A percentile compares a stretch with the other conserved stretches of the same genome.
These are phyloP conservation scores for Suhomyces faveliae DNA, from an alignment of 805 yeast genomes.

Conservation along the genomic window DNA sequence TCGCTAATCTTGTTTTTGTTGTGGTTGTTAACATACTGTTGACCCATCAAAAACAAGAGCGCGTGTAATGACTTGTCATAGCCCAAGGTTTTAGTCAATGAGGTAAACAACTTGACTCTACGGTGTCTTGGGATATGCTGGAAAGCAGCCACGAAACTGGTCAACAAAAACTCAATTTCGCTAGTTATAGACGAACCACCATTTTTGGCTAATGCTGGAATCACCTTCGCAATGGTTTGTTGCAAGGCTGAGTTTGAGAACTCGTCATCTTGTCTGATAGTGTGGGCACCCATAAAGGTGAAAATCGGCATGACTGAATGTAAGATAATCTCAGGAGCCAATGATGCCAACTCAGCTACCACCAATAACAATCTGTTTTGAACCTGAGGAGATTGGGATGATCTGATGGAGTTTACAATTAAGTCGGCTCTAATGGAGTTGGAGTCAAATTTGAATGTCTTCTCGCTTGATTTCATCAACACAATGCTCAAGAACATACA, in stretches of 20 bases:
- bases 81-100: slow-evolving; percentile 75
- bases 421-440: slow-evolving; percentile 82
- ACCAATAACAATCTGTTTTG: slow-evolving; percentile 86
- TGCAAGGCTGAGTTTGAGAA: slow-evolving; percentile 90
- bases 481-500: slow-evolving; percentile 75
- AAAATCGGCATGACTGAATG: slow-evolving; percentile 99
- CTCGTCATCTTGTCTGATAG: slow-evolving; percentile 94
- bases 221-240: slow-evolving; percentile 83
- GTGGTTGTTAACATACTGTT: slow-evolving; percentile 56
- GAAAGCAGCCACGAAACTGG: slow-evolving; percentile 92
- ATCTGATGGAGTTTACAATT: slow-evolving; percentile 84
- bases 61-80: slow-evolving; percentile 64
- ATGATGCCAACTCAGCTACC: slow-evolving; percentile 79
- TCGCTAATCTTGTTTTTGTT: slow-evolving; percentile 62
- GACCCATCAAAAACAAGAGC: slow-evolving; percentile 75
- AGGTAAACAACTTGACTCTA: slow-evolving; percentile 78
- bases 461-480: slow-evolving; percentile 40
- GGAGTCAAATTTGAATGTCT: slow-evolving; percentile 48
- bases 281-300: slow-evolving; percentile 98
- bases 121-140: slow-evolving; percentile 96
- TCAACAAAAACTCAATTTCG: slow-evolving; percentile 79
- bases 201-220: slow-evolving; percentile 69
- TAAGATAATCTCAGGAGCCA: slow-evolving; percentile 86
- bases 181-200: slow-evolving; percentile 47
- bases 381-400: slow-evolving; percentile 89